Evolutionary conservation across 257 asterid genomes (phyloP).

Genomic region (Osmanthus fragrans): DNA sequence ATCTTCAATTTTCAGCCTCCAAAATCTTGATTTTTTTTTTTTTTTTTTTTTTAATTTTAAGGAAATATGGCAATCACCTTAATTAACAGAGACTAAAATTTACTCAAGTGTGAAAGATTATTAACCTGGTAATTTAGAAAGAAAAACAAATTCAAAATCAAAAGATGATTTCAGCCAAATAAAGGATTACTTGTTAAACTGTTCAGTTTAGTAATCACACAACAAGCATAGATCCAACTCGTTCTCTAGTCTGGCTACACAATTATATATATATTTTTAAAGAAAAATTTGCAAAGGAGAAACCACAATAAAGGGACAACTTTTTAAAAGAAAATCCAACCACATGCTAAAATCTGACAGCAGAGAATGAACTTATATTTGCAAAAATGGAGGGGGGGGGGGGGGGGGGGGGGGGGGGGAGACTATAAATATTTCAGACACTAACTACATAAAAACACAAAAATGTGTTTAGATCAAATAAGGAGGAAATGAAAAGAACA

Average conservation of each 20-base stretch:
- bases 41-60: too few species aligned
- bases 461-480: neutral
- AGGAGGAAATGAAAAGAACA: neutral
- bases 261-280: neutral
- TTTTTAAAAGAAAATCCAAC: neutral
- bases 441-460: neutral
- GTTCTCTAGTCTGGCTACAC: neutral
- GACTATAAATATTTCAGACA: too few species aligned
- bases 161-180: neutral
- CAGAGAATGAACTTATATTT: neutral
- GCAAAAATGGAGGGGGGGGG: neutral
- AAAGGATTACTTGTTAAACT: neutral
- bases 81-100: neutral
- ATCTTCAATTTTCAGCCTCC: neutral
- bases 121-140: neutral
- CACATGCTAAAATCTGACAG: neutral
- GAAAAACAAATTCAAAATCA: neutral
- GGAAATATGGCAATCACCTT: neutral
- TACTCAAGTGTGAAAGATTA: neutral
- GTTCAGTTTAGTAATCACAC: neutral
- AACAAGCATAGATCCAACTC: neutral
- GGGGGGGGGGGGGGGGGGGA: too few species aligned
- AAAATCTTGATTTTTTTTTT: too few species aligned
- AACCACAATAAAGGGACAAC: neutral
- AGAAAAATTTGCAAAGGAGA: neutral